A percentile compares a stretch with the other conserved stretches of the same genome.
phyloP scores from a whole-genome alignment of 257 asterid genomes.

The Rubia yunnanensis region DNA sequence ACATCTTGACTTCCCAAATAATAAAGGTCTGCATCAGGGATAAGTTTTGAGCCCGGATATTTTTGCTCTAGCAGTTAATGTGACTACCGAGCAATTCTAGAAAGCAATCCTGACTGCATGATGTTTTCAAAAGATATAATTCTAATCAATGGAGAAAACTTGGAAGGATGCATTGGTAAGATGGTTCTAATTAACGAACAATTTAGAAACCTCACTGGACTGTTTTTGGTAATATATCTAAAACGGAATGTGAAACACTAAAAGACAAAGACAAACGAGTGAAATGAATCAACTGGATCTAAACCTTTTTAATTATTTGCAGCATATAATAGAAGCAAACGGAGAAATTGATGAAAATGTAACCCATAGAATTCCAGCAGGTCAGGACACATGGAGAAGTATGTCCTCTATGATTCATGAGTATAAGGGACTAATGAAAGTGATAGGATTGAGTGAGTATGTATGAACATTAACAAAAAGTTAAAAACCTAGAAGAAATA shows the following conservation, averaged over 20 bases:
- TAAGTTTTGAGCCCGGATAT: not conserved
- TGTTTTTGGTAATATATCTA: not conserved
- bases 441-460: not conserved
- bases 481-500: not conserved
- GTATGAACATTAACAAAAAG: no score
- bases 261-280: not conserved
- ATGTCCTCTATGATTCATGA: not conserved
- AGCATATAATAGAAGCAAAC: no score
- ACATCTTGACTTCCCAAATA: not conserved
- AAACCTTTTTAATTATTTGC: no score
- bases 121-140: not conserved
- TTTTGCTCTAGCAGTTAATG: not conserved
- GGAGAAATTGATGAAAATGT: not conserved
- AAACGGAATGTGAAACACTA: not conserved
- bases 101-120: not conserved
- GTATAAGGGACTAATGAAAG: not conserved
- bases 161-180: not conserved
- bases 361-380: not conserved
- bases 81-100: not conserved
- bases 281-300: not conserved
- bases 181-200: no score
- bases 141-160: not conserved
- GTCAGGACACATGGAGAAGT: not conserved
- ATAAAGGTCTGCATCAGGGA: not conserved
- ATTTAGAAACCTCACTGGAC: not conserved